Evolutionary conservation across 164 flowering plant genomes (phyloP), one percentile per base, ranked within the genome.

Genomic region (Tetrastigma voinierianum): DNA sequence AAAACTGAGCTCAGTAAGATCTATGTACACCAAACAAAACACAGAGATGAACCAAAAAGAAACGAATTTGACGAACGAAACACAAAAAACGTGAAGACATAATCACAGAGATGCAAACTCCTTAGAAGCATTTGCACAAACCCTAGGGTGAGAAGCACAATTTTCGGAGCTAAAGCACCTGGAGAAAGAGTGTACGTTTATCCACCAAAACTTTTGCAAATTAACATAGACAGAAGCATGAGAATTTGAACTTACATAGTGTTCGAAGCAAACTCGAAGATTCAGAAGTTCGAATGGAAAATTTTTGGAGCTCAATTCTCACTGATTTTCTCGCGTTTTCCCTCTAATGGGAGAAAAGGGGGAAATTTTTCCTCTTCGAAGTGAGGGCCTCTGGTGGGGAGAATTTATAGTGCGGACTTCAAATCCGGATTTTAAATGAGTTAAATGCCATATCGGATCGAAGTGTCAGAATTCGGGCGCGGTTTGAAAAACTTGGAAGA

Each of bases 391-490:
- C 13, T 18, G 15, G 14, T 9, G 45, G 43, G 62, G 45, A 43
- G 17, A 43, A 20, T 57, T 57, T 57, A 48, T 63, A 19, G 46
- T 10, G 32, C 67, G 67, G 67, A 64, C 45, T 64, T 64, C 21
- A 64, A 64, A 64, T 53, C 67, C 67, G 67, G 59, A 52, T 64
- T 64, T 53, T 64, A 64, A 40, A 3, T 49, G 21, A 64, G 49
- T 19, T 52, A 51, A 64, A 40, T 64, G 58, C 67, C 63, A 32
- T 47, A 40, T 45, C 25, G 32, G 63, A 45, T n/a, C 5, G 17
- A 13, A 9, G 19, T 55, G 60, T 53, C 60, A 46, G 58, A 67
- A 19, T 9, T 15, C n/a, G 47, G 48, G 32, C 2, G 54, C 10
- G 18, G 51, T 57, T 51, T 24, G 15, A 70, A 40, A 15, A 32